Conservation (phyloP, 176 grass and related monocot species). For the Oryza glumipatula region DNA sequence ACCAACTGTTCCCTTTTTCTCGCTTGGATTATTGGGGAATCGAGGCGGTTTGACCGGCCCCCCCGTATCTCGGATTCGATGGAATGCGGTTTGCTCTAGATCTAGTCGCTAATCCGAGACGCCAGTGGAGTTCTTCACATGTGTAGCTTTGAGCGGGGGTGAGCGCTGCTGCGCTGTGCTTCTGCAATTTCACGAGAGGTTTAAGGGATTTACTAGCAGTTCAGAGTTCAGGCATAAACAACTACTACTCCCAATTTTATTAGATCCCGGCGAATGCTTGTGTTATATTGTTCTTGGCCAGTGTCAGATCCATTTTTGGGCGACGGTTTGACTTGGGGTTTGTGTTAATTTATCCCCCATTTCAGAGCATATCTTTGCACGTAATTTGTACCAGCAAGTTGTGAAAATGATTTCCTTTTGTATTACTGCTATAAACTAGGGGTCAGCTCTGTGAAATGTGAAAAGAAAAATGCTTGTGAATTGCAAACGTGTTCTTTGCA, state of each 20-base stretch:
- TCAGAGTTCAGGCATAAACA: background rate
- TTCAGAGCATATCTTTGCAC: background rate
- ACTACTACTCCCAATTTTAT: background rate
- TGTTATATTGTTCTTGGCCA: background rate
- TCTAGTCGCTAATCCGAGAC: background rate
- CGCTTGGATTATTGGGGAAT: background rate
- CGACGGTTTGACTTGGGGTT: slow-evolving; percentile 16
- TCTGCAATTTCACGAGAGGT: background rate
- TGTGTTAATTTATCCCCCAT: background rate
- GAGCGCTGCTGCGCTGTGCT: background rate
- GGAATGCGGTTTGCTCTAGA: slow-evolving; percentile 1
- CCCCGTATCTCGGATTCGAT: no score
- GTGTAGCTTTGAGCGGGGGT: background rate
- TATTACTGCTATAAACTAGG: background rate
- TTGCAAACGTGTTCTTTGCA: slow-evolving; percentile 10
- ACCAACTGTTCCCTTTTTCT: background rate
- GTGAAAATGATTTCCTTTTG: background rate
- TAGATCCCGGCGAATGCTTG: slow-evolving; percentile 13
- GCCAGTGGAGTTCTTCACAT: background rate
- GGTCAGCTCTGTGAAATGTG: background rate
- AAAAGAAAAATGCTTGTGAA: background rate
- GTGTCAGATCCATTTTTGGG: slow-evolving; percentile 38
- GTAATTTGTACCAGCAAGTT: background rate
- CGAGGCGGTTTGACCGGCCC: no score
- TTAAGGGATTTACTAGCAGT: background rate